Conservation (phyloP, 2,329 filamentous ascomycete species). For the Xylariaceae sp. region DNA sequence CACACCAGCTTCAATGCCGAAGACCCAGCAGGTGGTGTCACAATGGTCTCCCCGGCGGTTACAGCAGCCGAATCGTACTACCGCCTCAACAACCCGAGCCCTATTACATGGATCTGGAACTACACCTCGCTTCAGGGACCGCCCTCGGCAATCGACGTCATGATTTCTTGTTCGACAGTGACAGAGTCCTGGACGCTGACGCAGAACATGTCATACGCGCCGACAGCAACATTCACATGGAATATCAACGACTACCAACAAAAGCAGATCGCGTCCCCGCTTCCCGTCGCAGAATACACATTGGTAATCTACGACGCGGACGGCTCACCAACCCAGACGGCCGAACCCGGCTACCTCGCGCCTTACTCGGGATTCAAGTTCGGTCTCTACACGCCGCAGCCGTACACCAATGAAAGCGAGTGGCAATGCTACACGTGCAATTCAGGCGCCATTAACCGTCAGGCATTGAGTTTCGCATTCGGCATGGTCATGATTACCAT, state of each 20-base stretch:
- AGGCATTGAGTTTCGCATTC: constrained; percentile 47
- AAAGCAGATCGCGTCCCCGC: constrained; percentile 41
- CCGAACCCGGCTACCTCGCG: constrained; percentile 54
- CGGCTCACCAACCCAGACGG: constrained; percentile 43
- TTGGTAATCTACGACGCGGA: constrained; percentile 60
- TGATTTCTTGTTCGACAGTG: constrained; percentile 52
- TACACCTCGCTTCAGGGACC: constrained; percentile 57
- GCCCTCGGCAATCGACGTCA: constrained; percentile 57
- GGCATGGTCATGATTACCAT: constrained; percentile 55
- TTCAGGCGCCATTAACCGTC: constrained; percentile 40
- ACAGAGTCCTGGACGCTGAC: constrained; percentile 57
- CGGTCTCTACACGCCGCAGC: constrained; percentile 52
- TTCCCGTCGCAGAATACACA: constrained; percentile 55
- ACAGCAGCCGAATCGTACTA: constrained; percentile 47
- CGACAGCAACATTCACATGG: constrained; percentile 52
- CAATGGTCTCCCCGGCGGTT: constrained; percentile 49
- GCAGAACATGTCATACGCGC: constrained; percentile 57
- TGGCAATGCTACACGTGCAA: constrained; percentile 59
- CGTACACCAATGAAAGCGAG: constrained; percentile 48
- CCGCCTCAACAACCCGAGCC: constrained; percentile 52
- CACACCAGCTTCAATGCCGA: constrained; percentile 42
- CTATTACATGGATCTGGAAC: constrained; percentile 61
- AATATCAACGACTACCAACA: constrained; percentile 50
- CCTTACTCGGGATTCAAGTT: constrained; percentile 49
- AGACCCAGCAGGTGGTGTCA: constrained; percentile 48